Conservation (phyloP, 768 basidiomycete species). For the Kwoniella sp. region DNA sequence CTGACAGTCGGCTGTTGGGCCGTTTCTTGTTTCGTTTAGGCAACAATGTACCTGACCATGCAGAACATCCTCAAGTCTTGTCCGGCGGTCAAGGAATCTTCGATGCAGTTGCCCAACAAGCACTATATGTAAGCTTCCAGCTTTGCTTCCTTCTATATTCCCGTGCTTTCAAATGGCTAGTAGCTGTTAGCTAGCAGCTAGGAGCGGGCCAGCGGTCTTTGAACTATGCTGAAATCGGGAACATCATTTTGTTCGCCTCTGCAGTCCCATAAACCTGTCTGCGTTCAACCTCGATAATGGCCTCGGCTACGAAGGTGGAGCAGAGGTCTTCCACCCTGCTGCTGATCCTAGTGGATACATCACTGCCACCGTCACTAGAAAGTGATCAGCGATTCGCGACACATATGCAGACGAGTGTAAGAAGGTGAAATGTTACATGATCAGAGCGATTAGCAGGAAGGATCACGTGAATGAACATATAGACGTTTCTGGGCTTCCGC, state of each 20-base stretch:
- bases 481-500: neutral
- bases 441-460: too few relatives aligned
- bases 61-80: constrained; percentile 72
- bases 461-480: neutral
- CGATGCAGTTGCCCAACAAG: constrained; percentile 85
- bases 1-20: too few relatives aligned
- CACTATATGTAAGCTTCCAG: constrained; percentile 84
- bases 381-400: constrained; percentile 16
- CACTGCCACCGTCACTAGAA: constrained; percentile 55
- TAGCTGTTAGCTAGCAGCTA: too few relatives aligned
- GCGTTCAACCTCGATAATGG: constrained; percentile 59
- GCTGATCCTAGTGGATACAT: constrained; percentile 67
- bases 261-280: constrained; percentile 52
- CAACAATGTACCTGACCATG: constrained; percentile 88
- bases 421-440: too few relatives aligned
- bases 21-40: constrained; percentile 63
- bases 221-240: neutral
- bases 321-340: constrained; percentile 85
- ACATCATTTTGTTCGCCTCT: too few relatives aligned
- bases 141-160: neutral
- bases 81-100: constrained; percentile 63
- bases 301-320: constrained; percentile 58
- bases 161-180: too few relatives aligned
- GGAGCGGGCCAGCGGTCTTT: neutral
- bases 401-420: too few relatives aligned